These are phyloP conservation scores for Plasmodium coatneyi DNA, from an alignment of 169 alveolate genomes.

Conservation along the genomic window DNA sequence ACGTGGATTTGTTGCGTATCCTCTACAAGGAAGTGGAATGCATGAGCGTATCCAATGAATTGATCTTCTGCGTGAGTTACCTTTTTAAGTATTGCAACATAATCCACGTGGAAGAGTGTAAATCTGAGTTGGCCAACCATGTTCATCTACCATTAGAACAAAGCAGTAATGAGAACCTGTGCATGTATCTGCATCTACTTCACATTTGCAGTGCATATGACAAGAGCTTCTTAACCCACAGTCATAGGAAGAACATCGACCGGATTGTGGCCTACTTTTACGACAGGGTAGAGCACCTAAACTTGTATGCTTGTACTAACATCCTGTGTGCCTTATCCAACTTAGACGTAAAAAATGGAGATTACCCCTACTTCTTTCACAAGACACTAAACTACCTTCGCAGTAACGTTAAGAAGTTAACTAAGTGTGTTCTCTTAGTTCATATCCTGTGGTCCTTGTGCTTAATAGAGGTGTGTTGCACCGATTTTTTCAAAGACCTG, in stretches of 20 bases:
- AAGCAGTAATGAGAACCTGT: constrained; percentile 42
- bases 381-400: constrained; percentile 36
- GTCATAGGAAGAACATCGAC: constrained; percentile 37
- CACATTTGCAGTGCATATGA: constrained; percentile 29
- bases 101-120: constrained; percentile 40
- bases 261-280: constrained; percentile 21
- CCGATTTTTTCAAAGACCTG: constrained; percentile 41
- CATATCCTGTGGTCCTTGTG: constrained; percentile 53
- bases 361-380: constrained; percentile 59
- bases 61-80: constrained; percentile 36
- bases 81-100: constrained; percentile 41
- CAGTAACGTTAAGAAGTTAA: constrained; percentile 41
- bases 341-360: constrained; percentile 44
- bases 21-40: constrained; percentile 41
- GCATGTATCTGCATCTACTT: constrained; percentile 60
- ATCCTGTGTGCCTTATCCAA: constrained; percentile 50
- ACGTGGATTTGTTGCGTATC: constrained; percentile 35
- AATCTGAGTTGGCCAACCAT: constrained; percentile 17
- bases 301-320: constrained; percentile 30
- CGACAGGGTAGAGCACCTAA: constrained; percentile 29
- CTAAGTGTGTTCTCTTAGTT: constrained; percentile 48
- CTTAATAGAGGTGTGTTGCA: constrained; percentile 14
- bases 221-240: not conserved
- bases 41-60: constrained; percentile 24
- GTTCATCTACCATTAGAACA: not conserved